Conservation (phyloP, 768 basidiomycete species). For the Hygrocybe coccinea region DNA sequence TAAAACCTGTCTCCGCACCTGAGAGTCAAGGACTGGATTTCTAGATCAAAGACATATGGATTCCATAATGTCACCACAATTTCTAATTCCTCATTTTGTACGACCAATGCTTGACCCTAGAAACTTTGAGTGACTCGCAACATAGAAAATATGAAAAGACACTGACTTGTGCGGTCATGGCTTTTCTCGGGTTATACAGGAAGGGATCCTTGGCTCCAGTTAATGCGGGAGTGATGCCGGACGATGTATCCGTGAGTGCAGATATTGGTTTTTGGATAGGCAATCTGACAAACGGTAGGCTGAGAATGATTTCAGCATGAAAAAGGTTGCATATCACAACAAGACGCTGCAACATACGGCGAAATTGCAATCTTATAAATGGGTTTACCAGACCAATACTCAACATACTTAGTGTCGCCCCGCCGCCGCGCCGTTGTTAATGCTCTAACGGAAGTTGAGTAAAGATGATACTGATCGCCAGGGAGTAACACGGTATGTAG, state of each 20-base stretch:
- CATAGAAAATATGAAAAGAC: neutral
- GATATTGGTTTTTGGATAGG: conserved; percentile 71
- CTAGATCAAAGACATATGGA: conserved; percentile 88
- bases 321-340: conserved; percentile 9
- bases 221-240: conserved; percentile 45
- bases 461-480: conserved; percentile 76
- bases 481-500: conserved; percentile 64
- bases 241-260: conserved; percentile 39
- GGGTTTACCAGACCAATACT: conserved; percentile 85
- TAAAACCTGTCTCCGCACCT: conserved; percentile 48
- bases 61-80: conserved; percentile 83
- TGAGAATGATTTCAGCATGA: conserved; percentile 25
- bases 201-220: conserved; percentile 71
- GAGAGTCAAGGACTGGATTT: conserved; percentile 73
- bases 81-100: conserved; percentile 80
- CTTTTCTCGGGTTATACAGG: conserved; percentile 83
- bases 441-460: conserved; percentile 66
- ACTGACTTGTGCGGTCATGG: conserved; percentile 53
- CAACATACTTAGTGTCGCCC: conserved; percentile 63
- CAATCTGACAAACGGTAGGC: conserved; percentile 64
- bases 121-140: conserved; percentile 2
- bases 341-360: conserved; percentile 47
- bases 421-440: conserved; percentile 70
- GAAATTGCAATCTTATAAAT: conserved; percentile 73
- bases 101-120: conserved; percentile 59